A percentile compares a stretch with the other conserved stretches of the same genome.
These are phyloP conservation scores for Fragaria ananassa DNA, from an alignment of 306 rosid species.

Conservation along the genomic window DNA sequence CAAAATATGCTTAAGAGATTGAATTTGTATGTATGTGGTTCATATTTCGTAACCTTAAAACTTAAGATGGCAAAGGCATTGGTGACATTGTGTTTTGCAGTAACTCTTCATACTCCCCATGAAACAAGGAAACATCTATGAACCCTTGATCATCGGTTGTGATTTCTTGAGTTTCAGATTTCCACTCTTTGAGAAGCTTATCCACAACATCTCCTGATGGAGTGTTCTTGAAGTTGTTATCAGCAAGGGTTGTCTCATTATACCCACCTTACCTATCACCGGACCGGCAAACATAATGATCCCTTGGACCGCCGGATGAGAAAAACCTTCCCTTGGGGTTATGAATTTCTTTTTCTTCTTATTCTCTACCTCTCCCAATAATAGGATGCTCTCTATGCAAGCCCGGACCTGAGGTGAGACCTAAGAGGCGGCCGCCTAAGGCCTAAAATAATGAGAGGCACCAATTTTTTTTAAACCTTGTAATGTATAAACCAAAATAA, in stretches of 20 bases:
- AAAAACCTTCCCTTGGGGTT: constrained; percentile 31
- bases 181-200: constrained; percentile 61
- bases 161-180: constrained; percentile 22
- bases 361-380: neutral
- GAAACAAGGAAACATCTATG: constrained; percentile 49
- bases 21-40: constrained; percentile 1
- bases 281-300: constrained; percentile 75
- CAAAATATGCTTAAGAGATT: neutral
- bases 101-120: constrained; percentile 69
- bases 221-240: constrained; percentile 51
- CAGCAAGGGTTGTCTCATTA: constrained; percentile 39
- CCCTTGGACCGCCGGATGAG: constrained; percentile 76
- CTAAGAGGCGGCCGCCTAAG: too few relatives aligned
- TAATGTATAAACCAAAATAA: too few relatives aligned
- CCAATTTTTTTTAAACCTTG: too few relatives aligned
- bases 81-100: constrained; percentile 40
- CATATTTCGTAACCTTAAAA: constrained; percentile 40
- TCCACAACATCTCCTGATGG: constrained; percentile 68
- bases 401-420: too few relatives aligned
- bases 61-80: constrained; percentile 34
- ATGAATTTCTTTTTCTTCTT: neutral
- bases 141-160: constrained; percentile 48
- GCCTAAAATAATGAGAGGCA: too few relatives aligned
- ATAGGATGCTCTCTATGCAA: neutral
- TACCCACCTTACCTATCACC: constrained; percentile 39